phyloP scores from a whole-genome alignment of 805 yeast genomes.

The Grigorovia transvaalensis region DNA sequence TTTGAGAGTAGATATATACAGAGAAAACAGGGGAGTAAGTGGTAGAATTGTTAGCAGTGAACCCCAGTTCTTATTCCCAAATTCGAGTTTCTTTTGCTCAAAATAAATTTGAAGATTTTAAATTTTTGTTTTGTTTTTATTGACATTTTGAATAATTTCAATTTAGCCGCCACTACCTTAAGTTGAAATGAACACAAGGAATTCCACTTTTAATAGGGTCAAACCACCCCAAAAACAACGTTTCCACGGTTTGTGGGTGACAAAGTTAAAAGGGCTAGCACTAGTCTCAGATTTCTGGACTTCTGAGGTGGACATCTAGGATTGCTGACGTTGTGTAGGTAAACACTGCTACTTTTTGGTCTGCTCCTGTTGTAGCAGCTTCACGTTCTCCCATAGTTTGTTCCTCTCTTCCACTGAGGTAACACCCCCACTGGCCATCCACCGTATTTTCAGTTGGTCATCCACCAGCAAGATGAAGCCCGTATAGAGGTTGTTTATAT shows the following conservation, averaged over 20 bases:
- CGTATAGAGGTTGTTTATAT: conserved; percentile 64
- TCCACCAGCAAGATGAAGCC: conserved; percentile 82
- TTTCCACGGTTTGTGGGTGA: too few species aligned
- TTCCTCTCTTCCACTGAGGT: conserved; percentile 47
- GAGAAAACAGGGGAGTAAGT: too few species aligned
- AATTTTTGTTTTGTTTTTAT: not conserved
- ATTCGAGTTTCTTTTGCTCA: too few species aligned
- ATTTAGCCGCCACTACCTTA: not conserved
- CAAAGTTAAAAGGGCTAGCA: too few species aligned
- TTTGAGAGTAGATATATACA: too few species aligned
- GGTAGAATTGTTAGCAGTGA: too few species aligned
- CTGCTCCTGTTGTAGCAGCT: conserved; percentile 3
- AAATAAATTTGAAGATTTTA: not conserved
- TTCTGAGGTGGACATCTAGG: too few species aligned
- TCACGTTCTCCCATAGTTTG: conserved; percentile 27
- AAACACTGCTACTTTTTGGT: not conserved
- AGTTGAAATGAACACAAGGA: not conserved
- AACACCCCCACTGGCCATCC: conserved; percentile 87
- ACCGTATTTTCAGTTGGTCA: conserved; percentile 60
- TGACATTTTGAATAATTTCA: not conserved
- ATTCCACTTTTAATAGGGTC: too few species aligned
- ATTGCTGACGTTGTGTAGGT: too few species aligned
- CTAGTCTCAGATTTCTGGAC: too few species aligned
- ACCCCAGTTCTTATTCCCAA: too few species aligned
- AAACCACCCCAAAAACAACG: too few species aligned